A percentile compares a stretch with the other conserved stretches of the same genome.
phyloP scores from a whole-genome alignment of 1,139 yeast genomes.

The Yamadazyma dushanensis region DNA sequence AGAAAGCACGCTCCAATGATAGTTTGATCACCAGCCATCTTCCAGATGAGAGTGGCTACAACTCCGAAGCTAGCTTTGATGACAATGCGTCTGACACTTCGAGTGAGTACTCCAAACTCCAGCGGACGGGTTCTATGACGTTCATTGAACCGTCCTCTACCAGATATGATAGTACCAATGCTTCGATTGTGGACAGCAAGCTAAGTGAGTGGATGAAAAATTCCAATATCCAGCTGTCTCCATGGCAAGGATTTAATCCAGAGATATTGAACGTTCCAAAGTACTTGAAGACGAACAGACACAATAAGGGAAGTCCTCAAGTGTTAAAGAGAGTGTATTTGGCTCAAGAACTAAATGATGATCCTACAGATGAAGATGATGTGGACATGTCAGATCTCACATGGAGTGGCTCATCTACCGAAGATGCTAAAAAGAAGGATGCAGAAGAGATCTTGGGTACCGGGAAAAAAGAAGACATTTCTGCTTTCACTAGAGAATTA shows the following conservation, averaged over 20 bases:
- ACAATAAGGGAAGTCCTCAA: constrained; percentile 44
- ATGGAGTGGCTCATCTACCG: constrained; percentile 2
- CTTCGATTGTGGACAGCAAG: constrained; percentile 6
- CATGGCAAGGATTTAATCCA: constrained; percentile 33
- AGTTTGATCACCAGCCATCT: constrained; percentile 1
- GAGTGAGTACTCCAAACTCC: constrained; percentile 14
- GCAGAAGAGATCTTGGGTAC: constrained; percentile 4
- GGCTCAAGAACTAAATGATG: constrained; percentile 69
- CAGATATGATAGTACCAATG: constrained; percentile 1
- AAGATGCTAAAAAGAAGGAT: constrained; percentile 7
- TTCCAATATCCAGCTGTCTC: constrained; percentile 17
- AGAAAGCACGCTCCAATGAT: background rate
- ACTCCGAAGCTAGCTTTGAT: constrained; percentile 14
- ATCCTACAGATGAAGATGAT: constrained; percentile 6
- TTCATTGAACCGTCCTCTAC: constrained; percentile 1
- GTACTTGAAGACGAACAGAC: constrained; percentile 50
- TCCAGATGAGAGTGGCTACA: constrained; percentile 12
- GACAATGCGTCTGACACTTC: constrained; percentile 11
- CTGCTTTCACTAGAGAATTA: constrained; percentile 43
- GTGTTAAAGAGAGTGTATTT: constrained; percentile 61
- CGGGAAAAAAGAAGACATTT: constrained; percentile 2
- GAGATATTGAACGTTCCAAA: constrained; percentile 52
- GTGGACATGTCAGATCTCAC: constrained; percentile 4
- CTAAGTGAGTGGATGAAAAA: constrained; percentile 7
- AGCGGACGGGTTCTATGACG: constrained; percentile 11